phyloP scores from a whole-genome alignment of 139 green algal species.

The Limnomonas spitsbergensis region DNA sequence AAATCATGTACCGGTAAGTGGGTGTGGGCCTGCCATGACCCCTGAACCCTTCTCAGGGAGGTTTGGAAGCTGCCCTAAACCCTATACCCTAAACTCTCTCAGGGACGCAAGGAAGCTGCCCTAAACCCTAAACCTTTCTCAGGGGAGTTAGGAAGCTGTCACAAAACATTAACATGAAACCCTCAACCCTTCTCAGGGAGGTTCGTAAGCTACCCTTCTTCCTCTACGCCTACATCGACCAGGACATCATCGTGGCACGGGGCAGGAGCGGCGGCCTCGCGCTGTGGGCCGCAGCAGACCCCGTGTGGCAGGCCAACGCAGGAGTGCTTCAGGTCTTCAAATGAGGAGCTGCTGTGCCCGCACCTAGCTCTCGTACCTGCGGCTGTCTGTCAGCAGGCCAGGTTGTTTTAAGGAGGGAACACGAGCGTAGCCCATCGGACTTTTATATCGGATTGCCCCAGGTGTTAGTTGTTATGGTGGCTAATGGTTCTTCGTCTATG shows the following conservation, averaged over 20 bases:
- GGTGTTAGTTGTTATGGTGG: no score
- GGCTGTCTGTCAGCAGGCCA: no score
- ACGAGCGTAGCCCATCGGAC: no score
- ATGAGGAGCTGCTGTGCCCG: no score
- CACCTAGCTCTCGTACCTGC: no score
- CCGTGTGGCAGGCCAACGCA: constrained; percentile 29
- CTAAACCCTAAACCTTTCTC: no score
- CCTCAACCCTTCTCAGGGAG: constrained; percentile 41
- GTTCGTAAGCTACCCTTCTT: constrained; percentile 57
- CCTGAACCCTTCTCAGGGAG: background rate
- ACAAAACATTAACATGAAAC: no score
- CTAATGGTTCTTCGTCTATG: no score
- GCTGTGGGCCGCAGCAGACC: constrained; percentile 34
- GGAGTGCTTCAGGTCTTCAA: constrained; percentile 39
- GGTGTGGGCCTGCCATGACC: background rate
- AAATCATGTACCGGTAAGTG: background rate
- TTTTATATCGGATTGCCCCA: no score
- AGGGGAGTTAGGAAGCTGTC: background rate
- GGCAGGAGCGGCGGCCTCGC: constrained; percentile 45
- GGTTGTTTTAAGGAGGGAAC: no score
- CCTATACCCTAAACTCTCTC: background rate
- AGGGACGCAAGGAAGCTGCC: no score
- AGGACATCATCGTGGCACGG: constrained; percentile 35
- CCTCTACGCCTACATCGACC: constrained; percentile 44
- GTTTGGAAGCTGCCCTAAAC: background rate